Conservation (phyloP, 2,329 filamentous ascomycete species). For the Capronia epimyces region DNA sequence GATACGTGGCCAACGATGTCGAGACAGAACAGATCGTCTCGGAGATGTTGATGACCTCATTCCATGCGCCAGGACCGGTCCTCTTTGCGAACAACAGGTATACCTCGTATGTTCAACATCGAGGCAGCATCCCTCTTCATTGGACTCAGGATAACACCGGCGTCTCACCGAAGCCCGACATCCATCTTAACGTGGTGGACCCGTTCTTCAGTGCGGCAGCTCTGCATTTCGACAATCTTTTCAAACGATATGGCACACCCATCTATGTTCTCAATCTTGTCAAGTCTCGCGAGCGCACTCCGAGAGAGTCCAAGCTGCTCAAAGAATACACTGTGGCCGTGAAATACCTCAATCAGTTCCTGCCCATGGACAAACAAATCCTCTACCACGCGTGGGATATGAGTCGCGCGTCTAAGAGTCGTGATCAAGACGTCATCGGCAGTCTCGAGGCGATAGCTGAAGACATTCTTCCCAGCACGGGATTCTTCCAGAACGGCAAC, state of each 20-base stretch:
- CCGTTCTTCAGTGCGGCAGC: constrained; percentile 93
- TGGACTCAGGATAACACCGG: constrained; percentile 97
- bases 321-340: constrained; percentile 83
- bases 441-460: constrained; percentile 86
- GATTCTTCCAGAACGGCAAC: constrained; percentile 92
- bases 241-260: constrained; percentile 85
- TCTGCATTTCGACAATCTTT: constrained; percentile 90
- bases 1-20: constrained; percentile 96
- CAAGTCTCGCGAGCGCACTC: constrained; percentile 79
- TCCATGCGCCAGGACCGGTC: constrained; percentile 80
- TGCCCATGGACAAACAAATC: constrained; percentile 78
- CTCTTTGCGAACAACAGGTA: constrained; percentile 85
- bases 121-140: constrained; percentile 91
- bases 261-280: constrained; percentile 89
- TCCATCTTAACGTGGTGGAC: constrained; percentile 90
- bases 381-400: constrained; percentile 97
- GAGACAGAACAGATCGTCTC: constrained; percentile 98
- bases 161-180: constrained; percentile 92
- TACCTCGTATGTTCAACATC: constrained; percentile 93
- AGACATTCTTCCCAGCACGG: constrained; percentile 75
- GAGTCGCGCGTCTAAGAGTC: constrained; percentile 88
- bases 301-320: constrained; percentile 84
- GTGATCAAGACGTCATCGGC: constrained; percentile 88
- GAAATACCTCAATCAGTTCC: constrained; percentile 87
- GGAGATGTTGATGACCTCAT: constrained; percentile 88